Conservation (phyloP, 2,329 filamentous ascomycete species). For the Mollisia scopiformis region DNA sequence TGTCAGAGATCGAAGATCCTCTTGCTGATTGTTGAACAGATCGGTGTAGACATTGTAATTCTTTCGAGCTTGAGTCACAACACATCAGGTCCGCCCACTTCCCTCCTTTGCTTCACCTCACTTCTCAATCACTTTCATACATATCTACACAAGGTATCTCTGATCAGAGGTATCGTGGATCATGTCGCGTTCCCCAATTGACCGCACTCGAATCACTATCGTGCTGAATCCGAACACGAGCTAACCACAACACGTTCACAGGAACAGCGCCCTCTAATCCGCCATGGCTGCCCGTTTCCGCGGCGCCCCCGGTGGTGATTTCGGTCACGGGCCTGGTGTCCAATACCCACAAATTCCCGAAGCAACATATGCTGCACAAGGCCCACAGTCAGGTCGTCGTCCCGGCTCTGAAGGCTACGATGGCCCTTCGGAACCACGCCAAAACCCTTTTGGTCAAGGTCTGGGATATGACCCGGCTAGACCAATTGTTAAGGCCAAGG, state of each 20-base stretch:
- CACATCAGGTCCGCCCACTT: too few relatives aligned
- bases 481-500: constrained; percentile 21
- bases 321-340: too few relatives aligned
- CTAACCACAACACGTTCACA: background rate
- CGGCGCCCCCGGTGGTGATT: background rate
- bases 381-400: background rate
- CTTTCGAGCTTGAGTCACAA: too few relatives aligned
- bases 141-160: background rate
- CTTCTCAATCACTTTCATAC: background rate
- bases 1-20: background rate
- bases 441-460: constrained; percentile 23
- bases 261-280: background rate
- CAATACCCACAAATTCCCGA: too few relatives aligned
- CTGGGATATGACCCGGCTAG: constrained; percentile 50
- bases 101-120: background rate
- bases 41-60: background rate
- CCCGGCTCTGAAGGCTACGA: constrained; percentile 20
- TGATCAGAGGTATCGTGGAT: background rate
- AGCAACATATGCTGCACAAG: background rate
- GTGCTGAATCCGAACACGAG: background rate
- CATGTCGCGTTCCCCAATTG: background rate
- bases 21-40: background rate
- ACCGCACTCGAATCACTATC: background rate
- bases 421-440: constrained; percentile 13
- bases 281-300: background rate